Conservation (phyloP, 1,139 yeast species). For the Wickerhamomyces sp. region DNA sequence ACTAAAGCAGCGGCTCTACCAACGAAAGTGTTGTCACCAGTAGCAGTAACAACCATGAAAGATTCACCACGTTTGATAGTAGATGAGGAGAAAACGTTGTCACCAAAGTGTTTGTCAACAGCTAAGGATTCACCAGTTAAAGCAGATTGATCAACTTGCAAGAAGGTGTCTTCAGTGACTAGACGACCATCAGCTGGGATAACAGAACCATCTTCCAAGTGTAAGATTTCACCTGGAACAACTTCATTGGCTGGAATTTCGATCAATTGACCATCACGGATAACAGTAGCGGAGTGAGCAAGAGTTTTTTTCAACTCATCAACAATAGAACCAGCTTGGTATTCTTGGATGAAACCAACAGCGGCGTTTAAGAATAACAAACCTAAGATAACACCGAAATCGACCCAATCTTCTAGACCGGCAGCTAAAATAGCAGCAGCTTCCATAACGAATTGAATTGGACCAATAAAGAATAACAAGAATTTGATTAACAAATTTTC, state of each 20-base stretch:
- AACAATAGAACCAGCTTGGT: slow-evolving; percentile 95
- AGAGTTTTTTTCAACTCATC: slow-evolving; percentile 91
- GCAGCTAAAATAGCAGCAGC: slow-evolving; percentile 97
- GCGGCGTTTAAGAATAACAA: slow-evolving; percentile 82
- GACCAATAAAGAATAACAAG: slow-evolving; percentile 92
- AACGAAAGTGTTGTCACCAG: slow-evolving; percentile 91
- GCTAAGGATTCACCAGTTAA: slow-evolving; percentile 98
- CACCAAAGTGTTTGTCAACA: slow-evolving; percentile 89
- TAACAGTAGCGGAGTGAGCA: slow-evolving; percentile 82
- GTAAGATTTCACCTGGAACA: slow-evolving; percentile 91
- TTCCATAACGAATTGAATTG: slow-evolving; percentile 98
- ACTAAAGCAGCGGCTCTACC: slow-evolving; percentile 98
- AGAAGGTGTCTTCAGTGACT: slow-evolving; percentile 81
- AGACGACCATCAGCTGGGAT: slow-evolving; percentile 96
- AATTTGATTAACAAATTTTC: slow-evolving; percentile 83
- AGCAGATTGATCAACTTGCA: slow-evolving; percentile 97
- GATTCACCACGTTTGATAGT: slow-evolving; percentile 97
- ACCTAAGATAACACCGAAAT: slow-evolving; percentile 96
- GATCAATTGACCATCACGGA: slow-evolving; percentile 75
- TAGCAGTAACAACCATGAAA: slow-evolving; percentile 91
- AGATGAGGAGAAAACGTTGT: slow-evolving; percentile 86
- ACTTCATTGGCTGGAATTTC: slow-evolving; percentile 78
- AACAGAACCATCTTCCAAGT: slow-evolving; percentile 91
- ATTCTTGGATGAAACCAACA: slow-evolving; percentile 97
- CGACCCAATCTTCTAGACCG: slow-evolving; percentile 98